Evolutionary conservation across 2,329 filamentous ascomycete species (phyloP).

Genomic region (Graphilbum fragrans): DNA sequence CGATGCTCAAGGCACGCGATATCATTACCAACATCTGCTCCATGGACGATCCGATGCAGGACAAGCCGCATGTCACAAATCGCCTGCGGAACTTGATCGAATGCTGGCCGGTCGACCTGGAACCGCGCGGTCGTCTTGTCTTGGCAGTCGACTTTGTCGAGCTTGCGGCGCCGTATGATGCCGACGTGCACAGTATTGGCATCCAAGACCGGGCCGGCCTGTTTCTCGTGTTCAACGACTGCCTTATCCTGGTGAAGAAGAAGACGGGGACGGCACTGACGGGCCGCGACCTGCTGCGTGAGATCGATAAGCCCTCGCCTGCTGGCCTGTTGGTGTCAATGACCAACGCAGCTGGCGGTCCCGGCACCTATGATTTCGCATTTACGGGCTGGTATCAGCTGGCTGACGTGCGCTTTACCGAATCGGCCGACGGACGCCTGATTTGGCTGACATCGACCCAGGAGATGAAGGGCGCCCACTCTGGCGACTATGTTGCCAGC

Average conservation of each 20-base stretch:
- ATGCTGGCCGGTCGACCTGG: constrained; percentile 61
- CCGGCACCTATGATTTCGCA: constrained; percentile 55
- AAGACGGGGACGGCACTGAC: constrained; percentile 47
- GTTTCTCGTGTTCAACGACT: constrained; percentile 76
- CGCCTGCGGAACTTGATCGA: constrained; percentile 66
- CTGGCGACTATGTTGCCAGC: constrained; percentile 32
- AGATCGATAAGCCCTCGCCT: constrained; percentile 69
- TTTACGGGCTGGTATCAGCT: constrained; percentile 65
- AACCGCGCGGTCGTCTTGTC: constrained; percentile 67
- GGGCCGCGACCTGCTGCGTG: constrained; percentile 67
- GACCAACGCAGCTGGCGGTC: constrained; percentile 49
- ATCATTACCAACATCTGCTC: constrained; percentile 95
- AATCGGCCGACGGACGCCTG: constrained; percentile 51
- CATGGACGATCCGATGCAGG: constrained; percentile 59
- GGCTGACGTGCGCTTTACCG: constrained; percentile 59
- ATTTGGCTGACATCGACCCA: constrained; percentile 57
- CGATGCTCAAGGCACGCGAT: constrained; percentile 78
- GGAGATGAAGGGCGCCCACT: constrained; percentile 44
- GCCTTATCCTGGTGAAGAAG: constrained; percentile 66
- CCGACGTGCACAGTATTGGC: constrained; percentile 28
- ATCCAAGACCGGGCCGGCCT: constrained; percentile 49
- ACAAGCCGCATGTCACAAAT: constrained; percentile 62
- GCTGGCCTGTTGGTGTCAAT: constrained; percentile 50
- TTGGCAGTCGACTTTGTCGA: constrained; percentile 72
- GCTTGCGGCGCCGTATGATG: constrained; percentile 55